A percentile compares a stretch with the other conserved stretches of the same genome.
These are phyloP conservation scores for Henckelia pumila DNA, from an alignment of 257 asterid species.

Conservation along the genomic window DNA sequence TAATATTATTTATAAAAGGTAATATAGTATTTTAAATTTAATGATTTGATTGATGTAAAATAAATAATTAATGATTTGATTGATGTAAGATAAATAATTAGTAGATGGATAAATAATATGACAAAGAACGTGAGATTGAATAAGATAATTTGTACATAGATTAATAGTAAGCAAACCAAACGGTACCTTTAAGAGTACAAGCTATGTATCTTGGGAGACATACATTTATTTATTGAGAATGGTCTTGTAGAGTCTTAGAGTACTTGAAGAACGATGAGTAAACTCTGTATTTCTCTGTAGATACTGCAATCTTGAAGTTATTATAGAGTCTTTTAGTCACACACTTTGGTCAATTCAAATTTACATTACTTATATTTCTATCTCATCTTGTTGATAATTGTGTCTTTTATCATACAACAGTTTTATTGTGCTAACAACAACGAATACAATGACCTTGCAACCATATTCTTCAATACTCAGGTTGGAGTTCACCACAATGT, in stretches of 20 bases:
- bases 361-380: constrained; percentile 11
- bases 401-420: constrained; percentile 41
- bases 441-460: constrained; percentile 97
- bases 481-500: constrained; percentile 35
- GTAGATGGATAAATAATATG: too few species aligned
- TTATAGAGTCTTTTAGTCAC: not conserved
- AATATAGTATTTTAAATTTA: too few species aligned
- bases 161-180: too few species aligned
- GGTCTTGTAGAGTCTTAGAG: not conserved
- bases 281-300: constrained; percentile 10
- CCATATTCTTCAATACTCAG: constrained; percentile 97
- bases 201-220: not conserved
- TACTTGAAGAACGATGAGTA: constrained; percentile 2
- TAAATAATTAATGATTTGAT: too few species aligned
- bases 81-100: too few species aligned
- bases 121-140: too few species aligned
- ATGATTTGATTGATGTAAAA: too few species aligned
- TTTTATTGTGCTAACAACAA: constrained; percentile 67
- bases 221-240: constrained; percentile 1
- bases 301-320: constrained; percentile 2
- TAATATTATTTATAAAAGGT: too few species aligned
- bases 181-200: too few species aligned
- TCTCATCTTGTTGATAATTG: constrained; percentile 21
- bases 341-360: constrained; percentile 9
- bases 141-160: too few species aligned